Evolutionary conservation across 495 filamentous ascomycete species (phyloP).

Genomic region (Podospora tetraspora): DNA sequence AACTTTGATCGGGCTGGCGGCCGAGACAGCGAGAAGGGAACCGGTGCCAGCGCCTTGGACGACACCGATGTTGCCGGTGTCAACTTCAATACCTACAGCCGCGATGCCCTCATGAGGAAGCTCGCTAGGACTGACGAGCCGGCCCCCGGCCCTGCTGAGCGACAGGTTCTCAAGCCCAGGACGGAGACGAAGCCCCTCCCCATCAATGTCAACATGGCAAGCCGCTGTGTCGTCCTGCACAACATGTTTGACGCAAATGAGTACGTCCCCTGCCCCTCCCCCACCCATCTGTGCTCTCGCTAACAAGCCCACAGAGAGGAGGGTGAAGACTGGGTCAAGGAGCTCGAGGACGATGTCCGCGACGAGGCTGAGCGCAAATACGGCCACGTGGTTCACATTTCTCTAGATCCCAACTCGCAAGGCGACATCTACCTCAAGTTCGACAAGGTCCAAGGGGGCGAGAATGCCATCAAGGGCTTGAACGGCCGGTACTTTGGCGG

Average conservation of each 20-base stretch:
- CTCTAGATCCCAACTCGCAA: conserved; percentile 84
- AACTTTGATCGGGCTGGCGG: conserved; percentile 92
- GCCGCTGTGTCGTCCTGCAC: conserved; percentile 85
- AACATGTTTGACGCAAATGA: conserved; percentile 92
- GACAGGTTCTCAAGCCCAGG: conserved; percentile 70
- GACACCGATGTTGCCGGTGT: conserved; percentile 97
- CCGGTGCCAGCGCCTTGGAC: conserved; percentile 91
- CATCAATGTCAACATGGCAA: conserved; percentile 85
- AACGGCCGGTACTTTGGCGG: conserved; percentile 96
- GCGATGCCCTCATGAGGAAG: conserved; percentile 96
- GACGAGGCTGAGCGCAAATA: conserved; percentile 93
- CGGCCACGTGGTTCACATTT: conserved; percentile 96
- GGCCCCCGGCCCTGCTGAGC: conserved; percentile 56
- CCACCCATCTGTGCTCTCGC: conserved; percentile 15
- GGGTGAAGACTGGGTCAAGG: conserved; percentile 84
- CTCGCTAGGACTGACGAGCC: conserved; percentile 94
- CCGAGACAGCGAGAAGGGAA: conserved; percentile 84
- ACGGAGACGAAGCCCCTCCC: conserved; percentile 76
- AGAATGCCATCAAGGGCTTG: conserved; percentile 94
- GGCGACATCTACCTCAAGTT: conserved; percentile 99
- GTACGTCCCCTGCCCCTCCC: conserved; percentile 52
- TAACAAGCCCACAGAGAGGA: conserved; percentile 65
- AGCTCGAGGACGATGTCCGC: conserved; percentile 90
- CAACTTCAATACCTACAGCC: conserved; percentile 98
- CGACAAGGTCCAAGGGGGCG: conserved; percentile 85